A percentile compares a stretch with the other conserved stretches of the same genome.
These are phyloP conservation scores for Phialophora macrospora DNA, from an alignment of 2,329 filamentous ascomycete genomes.

Conservation along the genomic window DNA sequence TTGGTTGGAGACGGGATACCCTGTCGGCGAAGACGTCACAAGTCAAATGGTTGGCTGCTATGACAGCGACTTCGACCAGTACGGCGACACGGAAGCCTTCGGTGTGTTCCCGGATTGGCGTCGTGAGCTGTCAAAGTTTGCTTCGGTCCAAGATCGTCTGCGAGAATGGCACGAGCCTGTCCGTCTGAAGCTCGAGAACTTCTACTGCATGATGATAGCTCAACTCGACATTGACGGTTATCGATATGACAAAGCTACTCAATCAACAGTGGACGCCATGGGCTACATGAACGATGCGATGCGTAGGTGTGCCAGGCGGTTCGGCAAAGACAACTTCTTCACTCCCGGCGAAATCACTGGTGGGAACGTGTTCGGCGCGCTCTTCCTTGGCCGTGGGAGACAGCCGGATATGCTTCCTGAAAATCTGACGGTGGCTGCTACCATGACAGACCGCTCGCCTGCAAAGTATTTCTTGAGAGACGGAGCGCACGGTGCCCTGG, in stretches of 20 bases:
- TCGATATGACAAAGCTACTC: constrained; percentile 69
- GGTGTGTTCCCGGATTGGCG: constrained; percentile 68
- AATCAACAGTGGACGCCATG: constrained; percentile 66
- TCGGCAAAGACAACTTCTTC: constrained; percentile 68
- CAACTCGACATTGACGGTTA: constrained; percentile 70
- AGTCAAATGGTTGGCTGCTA: constrained; percentile 61
- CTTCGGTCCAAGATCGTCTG: constrained; percentile 69
- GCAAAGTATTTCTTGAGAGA: constrained; percentile 59
- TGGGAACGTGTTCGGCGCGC: constrained; percentile 64
- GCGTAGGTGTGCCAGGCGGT: constrained; percentile 60
- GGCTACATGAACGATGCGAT: constrained; percentile 63
- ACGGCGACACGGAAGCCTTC: constrained; percentile 67
- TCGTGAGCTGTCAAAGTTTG: constrained; percentile 68
- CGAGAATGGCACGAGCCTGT: constrained; percentile 67
- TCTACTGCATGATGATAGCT: constrained; percentile 67
- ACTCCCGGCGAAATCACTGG: constrained; percentile 67
- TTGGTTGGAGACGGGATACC: constrained; percentile 63
- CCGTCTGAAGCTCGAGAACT: constrained; percentile 61
- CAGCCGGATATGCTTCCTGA: constrained; percentile 59
- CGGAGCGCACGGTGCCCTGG: constrained; percentile 55
- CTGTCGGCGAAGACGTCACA: constrained; percentile 54
- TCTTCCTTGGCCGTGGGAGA: constrained; percentile 67
- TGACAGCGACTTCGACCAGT: constrained; percentile 68
- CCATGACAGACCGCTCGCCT: constrained; percentile 52
- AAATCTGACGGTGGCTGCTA: constrained; percentile 56